phyloP scores from a whole-genome alignment of 2,329 filamentous ascomycete genomes.

The Colletotrichum somersetense region DNA sequence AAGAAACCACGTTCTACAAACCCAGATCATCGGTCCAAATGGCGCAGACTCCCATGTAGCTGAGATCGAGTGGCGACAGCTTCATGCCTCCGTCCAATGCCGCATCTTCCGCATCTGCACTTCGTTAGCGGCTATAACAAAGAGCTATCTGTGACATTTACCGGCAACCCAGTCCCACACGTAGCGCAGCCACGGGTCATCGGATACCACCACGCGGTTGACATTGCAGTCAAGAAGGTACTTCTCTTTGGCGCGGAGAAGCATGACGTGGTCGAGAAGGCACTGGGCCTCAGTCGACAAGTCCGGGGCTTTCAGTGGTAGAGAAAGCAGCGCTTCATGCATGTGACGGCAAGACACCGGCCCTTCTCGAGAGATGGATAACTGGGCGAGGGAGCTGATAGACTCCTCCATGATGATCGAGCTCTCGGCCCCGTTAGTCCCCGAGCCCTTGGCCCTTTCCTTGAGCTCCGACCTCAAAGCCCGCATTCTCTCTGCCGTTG shows the following conservation, averaged over 20 bases:
- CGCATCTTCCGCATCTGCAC: constrained; percentile 70
- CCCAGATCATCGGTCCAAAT: constrained; percentile 81
- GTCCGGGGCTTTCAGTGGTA: constrained; percentile 58
- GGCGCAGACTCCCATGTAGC: constrained; percentile 79
- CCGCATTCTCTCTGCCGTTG: constrained; percentile 63
- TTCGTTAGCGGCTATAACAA: constrained; percentile 42
- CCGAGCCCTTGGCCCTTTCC: constrained; percentile 40
- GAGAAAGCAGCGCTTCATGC: constrained; percentile 67
- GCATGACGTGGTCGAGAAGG: constrained; percentile 68
- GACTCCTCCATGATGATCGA: constrained; percentile 42
- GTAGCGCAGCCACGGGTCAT: constrained; percentile 81
- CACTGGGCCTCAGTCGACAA: constrained; percentile 65
- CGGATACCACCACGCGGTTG: constrained; percentile 76
- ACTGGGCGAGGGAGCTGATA: constrained; percentile 51
- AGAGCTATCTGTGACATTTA: constrained; percentile 51
- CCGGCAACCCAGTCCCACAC: constrained; percentile 83
- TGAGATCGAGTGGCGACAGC: constrained; percentile 75
- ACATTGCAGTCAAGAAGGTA: constrained; percentile 74
- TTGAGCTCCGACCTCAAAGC: constrained; percentile 54
- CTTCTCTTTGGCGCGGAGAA: constrained; percentile 70
- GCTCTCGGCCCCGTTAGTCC: constrained; percentile 43
- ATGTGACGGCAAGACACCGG: constrained; percentile 66
- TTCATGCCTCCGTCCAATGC: constrained; percentile 79
- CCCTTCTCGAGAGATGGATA: constrained; percentile 53
- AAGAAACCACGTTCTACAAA: constrained; percentile 48